Base-by-base conservation (phyloP, 768 basidiomycete species). In the Kwoniella europaea region DNA sequence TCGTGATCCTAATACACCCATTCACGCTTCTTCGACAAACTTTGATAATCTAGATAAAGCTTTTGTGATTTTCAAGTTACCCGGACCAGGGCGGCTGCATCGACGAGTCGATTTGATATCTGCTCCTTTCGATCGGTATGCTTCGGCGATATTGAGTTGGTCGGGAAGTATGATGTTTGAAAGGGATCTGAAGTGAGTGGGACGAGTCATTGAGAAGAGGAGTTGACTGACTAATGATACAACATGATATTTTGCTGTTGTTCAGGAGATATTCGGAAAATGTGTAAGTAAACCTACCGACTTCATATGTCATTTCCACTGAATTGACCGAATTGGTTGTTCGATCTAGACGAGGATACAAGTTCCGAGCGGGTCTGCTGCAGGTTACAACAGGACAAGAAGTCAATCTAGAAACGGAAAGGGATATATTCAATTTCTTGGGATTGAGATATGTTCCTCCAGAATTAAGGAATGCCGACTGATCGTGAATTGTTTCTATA, bases 61-160 rank as follows among this genome's bases (percentile, higher is more conserved):
- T 0, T 86, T 97, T 50, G 91, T 91, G 1, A 90, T 95, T 18
- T 91, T 95, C 82, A 84, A 85, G 35, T 86, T 92, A 0, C 92
- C 92, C 10, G 73, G 71, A 18, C 73, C 77, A 42, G 84, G 82
- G 58, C 87, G 84, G 3, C 74, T 87, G 10, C 87, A 91, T 78
- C 86, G 92, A 41, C 87, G 94, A 12, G 85, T 97, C 20, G 95
- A 98, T 80, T 83, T 96, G 59, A 94, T 96, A 72, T 91, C 92
- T 81, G 89, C 91, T 3, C 86, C 88, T 1, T 89, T 90, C 9
- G 88, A 89, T 70, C 86, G 90, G 0, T 96, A 95, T 77, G 94
- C 92, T 89, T 91, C 91, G 1, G 92, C 93, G 0, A 89, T 97
- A 1, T 87, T 93, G 29, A 94, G 95, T 63, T 98, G 94, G 94